Percentiles rank a stretch among this genome's conserved stretches.
Evolutionary conservation across 179 eudicot genomes (phyloP).

Genomic region (Corrigiola litoralis): DNA sequence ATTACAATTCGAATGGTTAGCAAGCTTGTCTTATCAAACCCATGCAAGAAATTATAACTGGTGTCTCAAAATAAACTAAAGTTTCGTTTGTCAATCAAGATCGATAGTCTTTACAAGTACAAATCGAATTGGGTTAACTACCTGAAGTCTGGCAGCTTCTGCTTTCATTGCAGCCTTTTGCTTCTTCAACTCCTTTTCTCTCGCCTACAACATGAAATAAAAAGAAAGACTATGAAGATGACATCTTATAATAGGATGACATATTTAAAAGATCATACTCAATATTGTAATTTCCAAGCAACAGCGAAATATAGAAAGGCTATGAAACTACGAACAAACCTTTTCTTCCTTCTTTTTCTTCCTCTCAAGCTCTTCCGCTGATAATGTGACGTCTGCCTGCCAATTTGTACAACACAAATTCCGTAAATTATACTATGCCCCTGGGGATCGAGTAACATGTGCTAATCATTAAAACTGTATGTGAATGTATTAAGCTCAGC

Average conservation of each 20-base stretch:
- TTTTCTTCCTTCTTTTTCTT: slow-evolving; percentile 93
- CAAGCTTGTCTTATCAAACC: background rate
- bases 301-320: background rate
- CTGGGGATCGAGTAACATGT: too few relatives aligned
- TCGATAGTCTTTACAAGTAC: background rate
- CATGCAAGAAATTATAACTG: background rate
- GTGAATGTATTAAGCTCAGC: too few relatives aligned
- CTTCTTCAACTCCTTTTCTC: slow-evolving; percentile 68
- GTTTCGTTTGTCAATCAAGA: too few relatives aligned
- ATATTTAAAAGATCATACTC: background rate
- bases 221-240: background rate
- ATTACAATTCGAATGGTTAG: background rate
- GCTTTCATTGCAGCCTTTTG: slow-evolving; percentile 79
- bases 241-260: background rate
- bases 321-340: slow-evolving; percentile 26
- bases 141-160: slow-evolving; percentile 74
- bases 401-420: too few relatives aligned
- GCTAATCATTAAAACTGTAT: too few relatives aligned
- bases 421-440: too few relatives aligned
- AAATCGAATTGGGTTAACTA: slow-evolving; percentile 2
- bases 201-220: slow-evolving; percentile 44
- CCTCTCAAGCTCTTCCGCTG: slow-evolving; percentile 57
- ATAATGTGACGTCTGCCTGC: slow-evolving; percentile 21
- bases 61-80: background rate
- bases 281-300: too few relatives aligned